phyloP scores from a whole-genome alignment of 805 yeast genomes.

The Dipodascopsis uninucleata region DNA sequence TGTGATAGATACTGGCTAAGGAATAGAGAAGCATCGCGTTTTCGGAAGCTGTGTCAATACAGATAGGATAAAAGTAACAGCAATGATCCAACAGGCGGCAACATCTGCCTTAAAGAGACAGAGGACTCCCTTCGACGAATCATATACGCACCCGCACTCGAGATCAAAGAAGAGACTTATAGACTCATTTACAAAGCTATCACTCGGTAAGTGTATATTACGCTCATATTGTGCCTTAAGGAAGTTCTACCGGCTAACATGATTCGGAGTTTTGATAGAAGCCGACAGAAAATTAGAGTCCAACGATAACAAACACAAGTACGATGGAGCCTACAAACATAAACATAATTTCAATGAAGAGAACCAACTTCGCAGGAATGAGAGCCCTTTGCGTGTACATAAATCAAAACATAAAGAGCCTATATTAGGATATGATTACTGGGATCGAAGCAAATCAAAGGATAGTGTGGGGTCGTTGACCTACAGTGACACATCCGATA shows the following conservation, averaged over 20 bases:
- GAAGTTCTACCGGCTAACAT: not conserved
- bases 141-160: too few species aligned
- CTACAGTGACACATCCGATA: slow-evolving; percentile 7
- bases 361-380: slow-evolving; percentile 8
- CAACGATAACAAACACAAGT: slow-evolving; percentile 1
- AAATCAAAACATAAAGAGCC: slow-evolving; percentile 16
- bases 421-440: slow-evolving; percentile 21
- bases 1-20: too few species aligned
- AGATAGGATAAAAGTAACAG: too few species aligned
- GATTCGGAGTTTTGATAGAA: not conserved
- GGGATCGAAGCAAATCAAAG: slow-evolving; percentile 22
- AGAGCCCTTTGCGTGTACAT: too few species aligned
- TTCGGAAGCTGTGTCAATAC: too few species aligned
- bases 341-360: too few species aligned
- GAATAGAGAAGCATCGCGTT: too few species aligned
- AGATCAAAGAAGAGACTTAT: slow-evolving; percentile 20
- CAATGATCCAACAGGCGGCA: too few species aligned
- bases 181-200: slow-evolving; percentile 22
- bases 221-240: not conserved
- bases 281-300: not conserved
- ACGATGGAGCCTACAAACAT: too few species aligned
- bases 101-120: too few species aligned
- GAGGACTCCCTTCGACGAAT: too few species aligned
- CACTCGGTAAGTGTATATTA: slow-evolving; percentile 10
- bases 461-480: slow-evolving; percentile 1